phyloP scores from a whole-genome alignment of 2,329 filamentous ascomycete species.

The Hypoxylon sp. region DNA sequence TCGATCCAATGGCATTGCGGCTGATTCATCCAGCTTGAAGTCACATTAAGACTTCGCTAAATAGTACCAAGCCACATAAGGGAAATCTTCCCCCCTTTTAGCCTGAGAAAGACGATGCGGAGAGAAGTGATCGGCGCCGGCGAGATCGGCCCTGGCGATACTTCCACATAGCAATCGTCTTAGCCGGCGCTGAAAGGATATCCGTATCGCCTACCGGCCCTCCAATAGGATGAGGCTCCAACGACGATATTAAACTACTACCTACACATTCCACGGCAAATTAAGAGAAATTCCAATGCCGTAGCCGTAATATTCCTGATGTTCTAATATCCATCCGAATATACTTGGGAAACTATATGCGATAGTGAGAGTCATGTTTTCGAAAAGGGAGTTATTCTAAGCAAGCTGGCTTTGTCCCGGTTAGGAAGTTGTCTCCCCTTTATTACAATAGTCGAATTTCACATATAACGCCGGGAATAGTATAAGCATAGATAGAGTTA shows the following conservation, averaged over 20 bases:
- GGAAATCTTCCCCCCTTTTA: constrained; percentile 31
- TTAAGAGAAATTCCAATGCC: neutral
- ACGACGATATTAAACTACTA: constrained; percentile 21
- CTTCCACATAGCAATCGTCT: constrained; percentile 13
- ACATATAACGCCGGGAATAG: neutral
- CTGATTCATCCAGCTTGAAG: constrained; percentile 1
- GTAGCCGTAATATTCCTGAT: constrained; percentile 6
- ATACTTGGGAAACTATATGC: neutral
- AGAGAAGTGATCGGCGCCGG: constrained; percentile 25
- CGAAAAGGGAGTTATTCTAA: neutral
- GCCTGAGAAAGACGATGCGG: constrained; percentile 23
- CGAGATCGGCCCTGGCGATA: constrained; percentile 21
- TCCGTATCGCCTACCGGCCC: neutral
- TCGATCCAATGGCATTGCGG: constrained; percentile 8
- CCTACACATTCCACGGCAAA: constrained; percentile 3
- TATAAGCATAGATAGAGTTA: neutral
- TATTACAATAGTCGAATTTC: neutral
- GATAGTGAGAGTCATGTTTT: neutral
- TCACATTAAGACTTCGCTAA: constrained; percentile 1
- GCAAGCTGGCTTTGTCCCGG: neutral
- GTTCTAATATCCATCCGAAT: neutral
- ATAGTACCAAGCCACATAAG: constrained; percentile 15
- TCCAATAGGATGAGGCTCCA: constrained; percentile 17
- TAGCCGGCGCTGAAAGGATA: constrained; percentile 18
- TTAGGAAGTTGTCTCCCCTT: neutral